phyloP scores from a whole-genome alignment of 2,329 filamentous ascomycete genomes.

The Alternaria triticina region DNA sequence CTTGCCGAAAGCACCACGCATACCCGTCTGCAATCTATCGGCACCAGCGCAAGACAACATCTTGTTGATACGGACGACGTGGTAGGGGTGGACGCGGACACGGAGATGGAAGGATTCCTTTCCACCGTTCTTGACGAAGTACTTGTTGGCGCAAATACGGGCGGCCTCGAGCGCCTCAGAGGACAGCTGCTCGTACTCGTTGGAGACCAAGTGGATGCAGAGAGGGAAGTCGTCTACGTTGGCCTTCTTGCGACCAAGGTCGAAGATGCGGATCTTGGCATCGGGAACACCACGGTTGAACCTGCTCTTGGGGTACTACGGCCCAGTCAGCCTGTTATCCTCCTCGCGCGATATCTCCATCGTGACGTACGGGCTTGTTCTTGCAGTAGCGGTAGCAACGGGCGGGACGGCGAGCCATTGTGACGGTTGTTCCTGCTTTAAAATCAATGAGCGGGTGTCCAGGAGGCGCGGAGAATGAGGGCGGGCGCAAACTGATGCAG shows the following conservation, averaged over 20 bases:
- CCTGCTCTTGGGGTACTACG: slow-evolving; percentile 99
- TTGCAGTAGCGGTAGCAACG: slow-evolving; percentile 99
- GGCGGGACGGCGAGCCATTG: slow-evolving; percentile 99
- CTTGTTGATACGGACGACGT: slow-evolving; percentile 99
- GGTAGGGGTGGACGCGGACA: slow-evolving; percentile 93
- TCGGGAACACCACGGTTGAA: slow-evolving; percentile 99
- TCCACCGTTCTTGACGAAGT: slow-evolving; percentile 72
- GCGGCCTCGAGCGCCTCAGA: slow-evolving; percentile 99
- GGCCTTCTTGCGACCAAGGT: slow-evolving; percentile 97
- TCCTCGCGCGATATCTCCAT: slow-evolving; percentile 23
- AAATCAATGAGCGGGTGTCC: slow-evolving; percentile 54
- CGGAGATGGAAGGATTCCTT: slow-evolving; percentile 76
- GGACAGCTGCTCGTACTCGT: slow-evolving; percentile 99
- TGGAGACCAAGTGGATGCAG: slow-evolving; percentile 97
- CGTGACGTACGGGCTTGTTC: slow-evolving; percentile 82
- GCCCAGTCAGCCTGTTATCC: slow-evolving; percentile 32
- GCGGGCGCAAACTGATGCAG: slow-evolving; percentile 15
- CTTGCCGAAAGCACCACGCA: slow-evolving; percentile 99
- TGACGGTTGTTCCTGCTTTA: slow-evolving; percentile 65
- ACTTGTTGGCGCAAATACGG: slow-evolving; percentile 99
- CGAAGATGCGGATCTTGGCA: slow-evolving; percentile 92
- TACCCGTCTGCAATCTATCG: slow-evolving; percentile 99
- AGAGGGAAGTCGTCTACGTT: slow-evolving; percentile 99
- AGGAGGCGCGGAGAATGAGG: slow-evolving; percentile 10
- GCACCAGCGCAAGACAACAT: slow-evolving; percentile 99